phyloP scores from a whole-genome alignment of 352 stramenopile species.

The Phytophthora sp. region DNA sequence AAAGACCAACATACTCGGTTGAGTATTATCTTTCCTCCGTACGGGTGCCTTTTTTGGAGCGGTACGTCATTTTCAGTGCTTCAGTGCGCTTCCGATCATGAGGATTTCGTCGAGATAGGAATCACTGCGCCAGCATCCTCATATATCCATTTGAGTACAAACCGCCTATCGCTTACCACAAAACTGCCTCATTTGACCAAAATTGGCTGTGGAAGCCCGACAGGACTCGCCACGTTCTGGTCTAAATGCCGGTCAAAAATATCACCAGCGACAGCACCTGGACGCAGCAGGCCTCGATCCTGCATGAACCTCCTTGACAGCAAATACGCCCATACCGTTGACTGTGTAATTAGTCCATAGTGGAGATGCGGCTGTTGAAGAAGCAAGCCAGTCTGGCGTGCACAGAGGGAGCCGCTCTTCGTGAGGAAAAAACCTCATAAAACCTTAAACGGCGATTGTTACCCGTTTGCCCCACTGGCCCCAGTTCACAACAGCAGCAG shows the following conservation, averaged over 20 bases:
- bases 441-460: constrained; percentile 9
- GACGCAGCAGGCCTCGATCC: not conserved
- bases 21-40: too few species aligned
- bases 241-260: constrained; percentile 27
- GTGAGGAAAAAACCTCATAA: constrained; percentile 24
- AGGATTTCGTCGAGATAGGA: not conserved
- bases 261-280: constrained; percentile 6
- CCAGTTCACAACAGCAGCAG: constrained; percentile 49
- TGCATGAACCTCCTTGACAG: not conserved
- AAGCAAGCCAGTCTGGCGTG: constrained; percentile 8
- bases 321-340: constrained; percentile 1
- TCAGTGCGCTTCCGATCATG: too few species aligned
- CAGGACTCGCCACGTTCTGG: not conserved
- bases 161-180: too few species aligned
- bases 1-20: too few species aligned
- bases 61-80: too few species aligned
- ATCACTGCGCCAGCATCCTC: too few species aligned
- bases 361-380: constrained; percentile 27
- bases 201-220: not conserved
- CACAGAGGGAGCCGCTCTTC: too few species aligned
- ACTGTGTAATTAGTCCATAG: constrained; percentile 39
- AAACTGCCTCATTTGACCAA: constrained; percentile 4
- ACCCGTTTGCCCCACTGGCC: constrained; percentile 14
- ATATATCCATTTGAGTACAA: too few species aligned
- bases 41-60: too few species aligned